Conservation (phyloP, 192 early-diverging fungal species). For the Umbelopsis sp. region DNA sequence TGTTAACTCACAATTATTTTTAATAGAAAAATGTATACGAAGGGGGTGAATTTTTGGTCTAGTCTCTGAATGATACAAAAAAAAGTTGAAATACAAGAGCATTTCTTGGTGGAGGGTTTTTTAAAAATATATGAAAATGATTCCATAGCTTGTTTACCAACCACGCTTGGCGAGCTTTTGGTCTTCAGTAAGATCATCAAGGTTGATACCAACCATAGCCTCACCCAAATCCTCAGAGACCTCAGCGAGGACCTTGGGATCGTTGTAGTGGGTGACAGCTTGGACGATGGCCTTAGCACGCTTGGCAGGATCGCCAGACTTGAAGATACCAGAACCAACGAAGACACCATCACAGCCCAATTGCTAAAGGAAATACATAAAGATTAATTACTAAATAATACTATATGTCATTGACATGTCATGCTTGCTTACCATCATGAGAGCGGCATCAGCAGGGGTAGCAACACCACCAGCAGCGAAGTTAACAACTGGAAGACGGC, state of each 20-base stretch:
- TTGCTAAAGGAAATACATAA: slow-evolving; percentile 49
- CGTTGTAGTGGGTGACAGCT: slow-evolving; percentile 94
- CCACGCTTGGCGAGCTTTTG: slow-evolving; percentile 66
- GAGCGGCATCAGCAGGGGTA: slow-evolving; percentile 96
- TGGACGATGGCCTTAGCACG: slow-evolving; percentile 94
- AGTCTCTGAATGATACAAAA: slow-evolving; percentile 19
- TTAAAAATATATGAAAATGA: not conserved
- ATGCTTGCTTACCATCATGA: slow-evolving; percentile 81
- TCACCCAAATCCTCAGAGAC: slow-evolving; percentile 93
- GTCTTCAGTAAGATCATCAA: slow-evolving; percentile 59
- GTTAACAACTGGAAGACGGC: slow-evolving; percentile 95
- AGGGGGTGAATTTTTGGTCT: slow-evolving; percentile 9
- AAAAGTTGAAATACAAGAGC: slow-evolving; percentile 1
- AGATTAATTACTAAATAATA: not conserved
- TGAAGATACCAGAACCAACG: slow-evolving; percentile 98
- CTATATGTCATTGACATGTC: too few relatives aligned
- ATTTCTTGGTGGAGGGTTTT: not conserved
- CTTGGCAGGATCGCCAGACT: slow-evolving; percentile 90
- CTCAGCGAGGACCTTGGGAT: slow-evolving; percentile 84
- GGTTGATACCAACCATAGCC: slow-evolving; percentile 97
- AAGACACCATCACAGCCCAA: slow-evolving; percentile 98
- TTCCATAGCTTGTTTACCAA: slow-evolving; percentile 48
- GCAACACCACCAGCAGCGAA: slow-evolving; percentile 98
- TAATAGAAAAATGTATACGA: slow-evolving; percentile 14
- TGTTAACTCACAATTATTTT: slow-evolving; percentile 7